phyloP scores from a whole-genome alignment of 140 eudicot species.

The Flaveria floridana region DNA sequence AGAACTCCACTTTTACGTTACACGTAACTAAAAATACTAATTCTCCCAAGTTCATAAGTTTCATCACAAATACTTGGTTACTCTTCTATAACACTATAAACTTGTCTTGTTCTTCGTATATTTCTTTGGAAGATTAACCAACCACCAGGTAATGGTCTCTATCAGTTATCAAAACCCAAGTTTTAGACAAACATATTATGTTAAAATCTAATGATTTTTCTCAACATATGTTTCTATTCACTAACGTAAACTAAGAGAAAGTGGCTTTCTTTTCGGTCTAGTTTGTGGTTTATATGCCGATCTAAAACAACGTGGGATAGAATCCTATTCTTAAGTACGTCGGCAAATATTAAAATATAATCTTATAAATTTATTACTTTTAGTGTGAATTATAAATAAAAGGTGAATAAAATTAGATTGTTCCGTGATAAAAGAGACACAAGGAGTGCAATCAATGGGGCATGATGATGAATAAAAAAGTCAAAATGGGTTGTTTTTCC shows the following conservation, averaged over 20 bases:
- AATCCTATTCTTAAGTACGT: background rate
- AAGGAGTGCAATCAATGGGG: slow-evolving; percentile 51
- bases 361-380: too few species aligned
- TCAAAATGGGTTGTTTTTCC: slow-evolving; percentile 43
- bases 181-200: too few species aligned
- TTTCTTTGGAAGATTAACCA: too few species aligned
- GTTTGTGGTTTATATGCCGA: background rate
- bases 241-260: background rate
- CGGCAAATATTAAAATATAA: background rate
- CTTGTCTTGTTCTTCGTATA: too few species aligned
- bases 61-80: too few species aligned
- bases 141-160: too few species aligned
- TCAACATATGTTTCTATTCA: background rate
- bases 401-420: slow-evolving; percentile 6
- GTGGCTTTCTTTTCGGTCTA: background rate
- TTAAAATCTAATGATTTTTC: background rate
- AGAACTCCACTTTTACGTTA: too few species aligned
- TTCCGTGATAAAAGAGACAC: slow-evolving; percentile 24
- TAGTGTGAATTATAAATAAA: too few species aligned
- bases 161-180: too few species aligned
- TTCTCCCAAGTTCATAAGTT: too few species aligned
- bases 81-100: too few species aligned
- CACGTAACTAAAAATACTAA: too few species aligned
- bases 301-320: background rate
- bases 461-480: slow-evolving; percentile 60